Base-by-base conservation (phyloP, 148 eudicot species). In the Hydrangea macrophylla region DNA sequence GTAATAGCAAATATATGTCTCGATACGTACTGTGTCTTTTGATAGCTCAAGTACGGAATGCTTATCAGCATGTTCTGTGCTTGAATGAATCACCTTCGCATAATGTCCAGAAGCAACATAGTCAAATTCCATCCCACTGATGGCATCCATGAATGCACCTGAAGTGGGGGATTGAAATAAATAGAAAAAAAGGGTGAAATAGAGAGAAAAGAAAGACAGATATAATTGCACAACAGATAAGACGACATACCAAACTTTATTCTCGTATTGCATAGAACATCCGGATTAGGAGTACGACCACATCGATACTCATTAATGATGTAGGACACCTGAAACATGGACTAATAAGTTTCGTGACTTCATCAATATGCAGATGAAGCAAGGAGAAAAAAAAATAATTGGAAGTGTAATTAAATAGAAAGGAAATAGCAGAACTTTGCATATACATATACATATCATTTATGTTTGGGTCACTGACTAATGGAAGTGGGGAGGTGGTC, bases 201-300 rank as follows among this genome's bases (percentile, higher is more conserved):
- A 61, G 63, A 23, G 25, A 15, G 32, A 28, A 53, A 31, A 37
- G 37, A 25, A 18, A 72, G 28, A 45, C 13, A 10, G 40, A 57
- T 36, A 33, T 12, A 40, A n/a, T 31, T 55, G 22, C 7, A 40
- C 37, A 62, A 55, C 20, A n/a, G 48, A 56, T 11, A 20, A 55
- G 59, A 37, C 62, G 11, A 73, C 93, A 53, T 55, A 94, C 99
- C 97, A 79, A 94, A 94, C 84, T 94, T 94, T 71, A 94, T 90
- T 82, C 99, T 84, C 42, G 97, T 91, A 75, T 94, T 94, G 83
- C 99, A 94, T 18, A 94, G 91, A 59, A 94, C 93, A 80, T 94
- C 99, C 35, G 97, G 99, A 73, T 94, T 94, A 75, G 99, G 99
- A 71, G 99, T 94, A 27, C 93, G 96, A 64, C 99, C 99, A 77